Percentiles rank a stretch among this genome's conserved stretches.
Conservation (phyloP, 768 basidiomycete genomes). For the Mycena crocata region DNA sequence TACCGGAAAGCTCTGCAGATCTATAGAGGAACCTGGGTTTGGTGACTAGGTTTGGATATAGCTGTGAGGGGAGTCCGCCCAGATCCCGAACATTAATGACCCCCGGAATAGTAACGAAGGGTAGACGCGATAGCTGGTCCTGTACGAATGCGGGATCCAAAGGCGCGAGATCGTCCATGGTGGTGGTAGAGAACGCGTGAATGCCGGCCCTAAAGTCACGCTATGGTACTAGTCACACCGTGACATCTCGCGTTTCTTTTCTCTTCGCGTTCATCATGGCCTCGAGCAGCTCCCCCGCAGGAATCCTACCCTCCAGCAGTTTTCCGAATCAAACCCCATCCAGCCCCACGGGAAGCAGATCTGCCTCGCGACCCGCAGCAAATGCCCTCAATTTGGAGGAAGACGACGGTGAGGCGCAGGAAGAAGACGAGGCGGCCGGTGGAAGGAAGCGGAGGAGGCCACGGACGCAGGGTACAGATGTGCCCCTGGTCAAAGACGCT, state of each 20-base stretch:
- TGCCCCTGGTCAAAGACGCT: conserved; percentile 91
- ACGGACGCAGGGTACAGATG: conserved; percentile 68
- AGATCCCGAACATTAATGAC: conserved; percentile 83
- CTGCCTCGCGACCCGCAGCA: conserved; percentile 55
- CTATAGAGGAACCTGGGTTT: conserved; percentile 71
- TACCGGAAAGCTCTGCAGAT: conserved; percentile 77
- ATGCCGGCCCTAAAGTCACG: conserved; percentile 14
- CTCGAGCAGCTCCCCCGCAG: conserved; percentile 18
- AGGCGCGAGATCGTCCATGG: conserved; percentile 67
- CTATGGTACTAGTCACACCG: conserved; percentile 14
- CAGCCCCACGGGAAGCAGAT: conserved; percentile 43
- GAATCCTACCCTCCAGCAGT: conserved; percentile 57
- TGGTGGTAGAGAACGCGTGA: neutral
- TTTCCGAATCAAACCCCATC: conserved; percentile 52
- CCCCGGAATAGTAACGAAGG: conserved; percentile 78
- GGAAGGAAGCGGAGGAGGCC: conserved; percentile 58
- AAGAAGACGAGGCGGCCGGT: conserved; percentile 49
- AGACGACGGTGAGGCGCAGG: conserved; percentile 63
- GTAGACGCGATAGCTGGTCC: conserved; percentile 72
- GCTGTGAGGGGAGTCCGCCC: conserved; percentile 67
- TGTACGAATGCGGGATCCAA: conserved; percentile 75
- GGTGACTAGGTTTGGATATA: conserved; percentile 61
- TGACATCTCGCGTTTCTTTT: conserved; percentile 22
- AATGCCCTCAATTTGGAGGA: conserved; percentile 68
- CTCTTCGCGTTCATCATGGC: conserved; percentile 25